phyloP scores from a whole-genome alignment of 345 rosid species.

The Aquilaria sinensis region DNA sequence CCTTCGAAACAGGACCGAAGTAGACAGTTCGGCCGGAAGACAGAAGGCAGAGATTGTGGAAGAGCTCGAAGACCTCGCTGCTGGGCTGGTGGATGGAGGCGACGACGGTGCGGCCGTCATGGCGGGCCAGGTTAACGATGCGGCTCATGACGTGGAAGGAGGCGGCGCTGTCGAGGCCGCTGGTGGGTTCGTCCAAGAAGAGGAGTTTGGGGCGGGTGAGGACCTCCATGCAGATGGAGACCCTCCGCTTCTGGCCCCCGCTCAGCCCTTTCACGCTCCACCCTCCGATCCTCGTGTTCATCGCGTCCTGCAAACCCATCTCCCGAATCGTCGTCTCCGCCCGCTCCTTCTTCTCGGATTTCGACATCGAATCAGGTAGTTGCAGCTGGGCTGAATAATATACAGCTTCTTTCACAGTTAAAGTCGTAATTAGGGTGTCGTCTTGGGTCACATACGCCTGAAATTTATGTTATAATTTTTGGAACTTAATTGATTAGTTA shows the following conservation, averaged over 20 bases:
- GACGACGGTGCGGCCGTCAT: slow-evolving; percentile 22
- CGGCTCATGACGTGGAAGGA: slow-evolving; percentile 45
- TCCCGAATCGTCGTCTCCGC: slow-evolving; percentile 42
- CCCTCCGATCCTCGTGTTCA: slow-evolving; percentile 48
- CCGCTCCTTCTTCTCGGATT: slow-evolving; percentile 32
- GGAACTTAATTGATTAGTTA: too few species aligned
- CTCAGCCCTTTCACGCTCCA: slow-evolving; percentile 41
- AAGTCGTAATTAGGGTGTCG: slow-evolving; percentile 30
- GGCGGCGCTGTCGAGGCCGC: slow-evolving; percentile 50
- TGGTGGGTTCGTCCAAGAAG: slow-evolving; percentile 49
- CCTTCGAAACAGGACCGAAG: slow-evolving; percentile 28
- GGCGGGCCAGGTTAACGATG: slow-evolving; percentile 28
- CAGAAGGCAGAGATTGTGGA: slow-evolving; percentile 35
- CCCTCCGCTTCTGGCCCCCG: slow-evolving; percentile 51
- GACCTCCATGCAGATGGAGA: slow-evolving; percentile 54
- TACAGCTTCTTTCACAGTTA: slow-evolving; percentile 39
- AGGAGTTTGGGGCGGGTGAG: slow-evolving; percentile 38
- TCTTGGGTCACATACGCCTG: slow-evolving; percentile 55
- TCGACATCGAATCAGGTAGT: slow-evolving; percentile 40
- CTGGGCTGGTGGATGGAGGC: slow-evolving; percentile 37
- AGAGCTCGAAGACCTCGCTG: slow-evolving; percentile 35
- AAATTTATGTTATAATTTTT: neutral
- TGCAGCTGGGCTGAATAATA: slow-evolving; percentile 54
- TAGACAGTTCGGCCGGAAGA: slow-evolving; percentile 28
- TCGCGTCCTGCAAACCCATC: slow-evolving; percentile 42